These are phyloP conservation scores for Scalesia atractyloides DNA, from an alignment of 129 eudicot genomes.

Conservation along the genomic window DNA sequence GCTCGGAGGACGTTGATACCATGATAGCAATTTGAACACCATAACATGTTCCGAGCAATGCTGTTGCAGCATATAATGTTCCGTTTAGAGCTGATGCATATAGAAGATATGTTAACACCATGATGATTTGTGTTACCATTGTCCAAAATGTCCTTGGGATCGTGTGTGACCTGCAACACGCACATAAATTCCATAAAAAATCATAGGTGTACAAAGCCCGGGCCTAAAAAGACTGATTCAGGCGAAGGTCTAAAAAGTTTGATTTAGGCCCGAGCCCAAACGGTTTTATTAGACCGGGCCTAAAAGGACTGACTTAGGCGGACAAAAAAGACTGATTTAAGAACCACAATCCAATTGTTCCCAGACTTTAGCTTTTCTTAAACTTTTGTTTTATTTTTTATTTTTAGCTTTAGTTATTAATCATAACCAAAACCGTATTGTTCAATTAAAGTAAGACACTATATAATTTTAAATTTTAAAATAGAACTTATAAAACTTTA, in stretches of 20 bases:
- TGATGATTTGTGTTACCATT: constrained; percentile 69
- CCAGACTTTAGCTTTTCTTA: neutral
- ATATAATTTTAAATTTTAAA: too few relatives aligned
- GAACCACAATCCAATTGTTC: neutral
- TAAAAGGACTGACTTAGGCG: neutral
- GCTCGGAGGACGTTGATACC: constrained; percentile 96
- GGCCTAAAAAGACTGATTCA: neutral
- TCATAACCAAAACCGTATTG: neutral
- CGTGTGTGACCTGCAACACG: constrained; percentile 55
- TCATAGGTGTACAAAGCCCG: neutral
- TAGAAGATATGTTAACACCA: constrained; percentile 67
- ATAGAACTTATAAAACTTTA: neutral
- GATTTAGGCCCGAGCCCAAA: neutral
- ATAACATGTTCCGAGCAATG: constrained; percentile 82
- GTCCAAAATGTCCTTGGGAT: constrained; percentile 92
- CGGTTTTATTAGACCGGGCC: neutral
- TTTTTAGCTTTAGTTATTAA: neutral
- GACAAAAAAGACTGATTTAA: neutral
- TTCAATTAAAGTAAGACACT: neutral
- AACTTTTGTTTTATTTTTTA: neutral
- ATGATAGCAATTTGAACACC: constrained; percentile 87
- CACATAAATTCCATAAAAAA: neutral
- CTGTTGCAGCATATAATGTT: constrained; percentile 75
- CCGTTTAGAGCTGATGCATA: constrained; percentile 87
- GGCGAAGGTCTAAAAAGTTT: neutral